phyloP scores from a whole-genome alignment of 1,284 basidiomycete species.

The Malassezia dermatis region DNA sequence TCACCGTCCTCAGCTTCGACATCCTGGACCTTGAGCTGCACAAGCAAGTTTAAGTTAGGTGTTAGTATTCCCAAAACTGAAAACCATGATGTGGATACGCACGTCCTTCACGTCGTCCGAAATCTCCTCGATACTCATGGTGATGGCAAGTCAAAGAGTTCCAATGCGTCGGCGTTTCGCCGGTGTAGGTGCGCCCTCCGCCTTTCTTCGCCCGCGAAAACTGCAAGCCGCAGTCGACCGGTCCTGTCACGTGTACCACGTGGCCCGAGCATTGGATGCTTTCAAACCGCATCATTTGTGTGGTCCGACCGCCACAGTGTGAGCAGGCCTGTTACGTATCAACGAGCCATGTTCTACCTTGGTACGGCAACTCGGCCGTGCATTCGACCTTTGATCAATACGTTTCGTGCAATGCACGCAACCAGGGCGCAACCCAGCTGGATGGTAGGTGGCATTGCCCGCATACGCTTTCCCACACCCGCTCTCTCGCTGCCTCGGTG shows the following conservation, averaged over 20 bases:
- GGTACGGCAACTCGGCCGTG: neutral
- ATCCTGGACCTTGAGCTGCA: slow-evolving; percentile 49
- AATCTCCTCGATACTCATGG: slow-evolving; percentile 69
- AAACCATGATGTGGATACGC: slow-evolving; percentile 49
- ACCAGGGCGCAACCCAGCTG: neutral
- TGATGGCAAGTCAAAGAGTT: slow-evolving; percentile 8
- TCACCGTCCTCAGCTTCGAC: slow-evolving; percentile 60
- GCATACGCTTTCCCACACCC: neutral
- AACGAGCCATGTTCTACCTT: neutral
- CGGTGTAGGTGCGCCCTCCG: slow-evolving; percentile 7
- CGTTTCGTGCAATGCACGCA: neutral
- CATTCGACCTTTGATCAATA: neutral
- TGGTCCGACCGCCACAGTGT: neutral
- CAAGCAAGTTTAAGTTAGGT: neutral
- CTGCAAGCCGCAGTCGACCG: slow-evolving; percentile 14
- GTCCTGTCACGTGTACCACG: slow-evolving; percentile 15
- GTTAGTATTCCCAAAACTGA: neutral
- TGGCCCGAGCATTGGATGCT: neutral
- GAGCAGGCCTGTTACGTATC: neutral
- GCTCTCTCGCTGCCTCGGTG: neutral
- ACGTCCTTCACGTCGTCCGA: slow-evolving; percentile 55
- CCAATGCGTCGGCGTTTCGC: neutral
- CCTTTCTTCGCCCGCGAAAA: slow-evolving; percentile 11
- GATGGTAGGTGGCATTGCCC: neutral
- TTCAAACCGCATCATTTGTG: too few relatives aligned